These are phyloP conservation scores for Skeletonema marinoi DNA, from an alignment of 108 stramenopile species.

Conservation along the genomic window DNA sequence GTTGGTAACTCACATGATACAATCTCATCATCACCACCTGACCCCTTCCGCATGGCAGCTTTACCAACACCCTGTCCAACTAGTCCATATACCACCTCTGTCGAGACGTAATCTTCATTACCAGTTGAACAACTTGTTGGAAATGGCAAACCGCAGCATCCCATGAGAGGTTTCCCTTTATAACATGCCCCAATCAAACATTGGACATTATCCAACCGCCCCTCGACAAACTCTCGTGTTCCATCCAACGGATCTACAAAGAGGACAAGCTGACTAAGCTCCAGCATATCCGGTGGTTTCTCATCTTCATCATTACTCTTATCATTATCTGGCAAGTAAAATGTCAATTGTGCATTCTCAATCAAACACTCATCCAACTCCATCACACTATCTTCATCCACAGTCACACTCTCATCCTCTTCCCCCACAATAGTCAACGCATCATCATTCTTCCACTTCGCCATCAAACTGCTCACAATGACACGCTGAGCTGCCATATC, in stretches of 20 bases:
- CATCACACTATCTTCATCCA: not conserved
- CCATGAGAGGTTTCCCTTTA: conserved; percentile 54
- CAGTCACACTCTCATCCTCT: conserved; percentile 24
- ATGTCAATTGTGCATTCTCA: not conserved
- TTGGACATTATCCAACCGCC: conserved; percentile 66
- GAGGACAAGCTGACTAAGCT: conserved; percentile 15
- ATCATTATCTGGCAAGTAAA: not conserved
- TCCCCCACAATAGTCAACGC: conserved; percentile 33
- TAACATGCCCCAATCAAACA: conserved; percentile 63
- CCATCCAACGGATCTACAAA: conserved; percentile 84
- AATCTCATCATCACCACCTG: not conserved
- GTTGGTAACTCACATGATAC: not conserved
- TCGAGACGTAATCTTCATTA: not conserved
- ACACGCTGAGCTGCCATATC: conserved; percentile 58
- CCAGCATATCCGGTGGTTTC: conserved; percentile 14
- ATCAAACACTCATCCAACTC: conserved; percentile 16
- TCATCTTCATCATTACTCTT: not conserved
- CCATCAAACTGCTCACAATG: conserved; percentile 36
- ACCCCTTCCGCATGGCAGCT: not conserved
- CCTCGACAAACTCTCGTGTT: conserved; percentile 84
- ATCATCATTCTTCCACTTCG: not conserved
- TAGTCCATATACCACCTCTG: conserved; percentile 53
- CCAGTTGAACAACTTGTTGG: not conserved
- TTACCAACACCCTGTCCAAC: conserved; percentile 47
- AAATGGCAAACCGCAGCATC: conserved; percentile 71